Percentiles rank a stretch among this genome's conserved stretches.
Conservation (phyloP, 2,329 filamentous ascomycete species). For the Aspergillus transmontanensis region DNA sequence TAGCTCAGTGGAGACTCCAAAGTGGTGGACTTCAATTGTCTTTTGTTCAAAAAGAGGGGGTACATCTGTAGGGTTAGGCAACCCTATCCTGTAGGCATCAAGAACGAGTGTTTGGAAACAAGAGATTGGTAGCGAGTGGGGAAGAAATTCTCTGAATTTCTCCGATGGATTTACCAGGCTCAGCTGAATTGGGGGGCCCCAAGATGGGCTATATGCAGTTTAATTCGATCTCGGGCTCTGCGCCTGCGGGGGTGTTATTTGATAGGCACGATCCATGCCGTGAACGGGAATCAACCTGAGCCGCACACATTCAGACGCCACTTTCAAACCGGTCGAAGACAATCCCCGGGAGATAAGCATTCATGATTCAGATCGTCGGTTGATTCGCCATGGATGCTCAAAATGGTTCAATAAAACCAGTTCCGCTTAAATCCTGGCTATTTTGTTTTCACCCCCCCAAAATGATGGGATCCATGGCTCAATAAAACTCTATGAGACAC, state of each 20-base stretch:
- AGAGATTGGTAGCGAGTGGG: neutral
- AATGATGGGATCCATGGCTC: neutral
- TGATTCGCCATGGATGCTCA: neutral
- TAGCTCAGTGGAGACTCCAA: conserved; percentile 11
- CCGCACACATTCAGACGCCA: conserved; percentile 1
- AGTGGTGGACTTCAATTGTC: neutral
- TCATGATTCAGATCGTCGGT: neutral
- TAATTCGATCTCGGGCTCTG: conserved; percentile 18
- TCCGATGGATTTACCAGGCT: conserved; percentile 13
- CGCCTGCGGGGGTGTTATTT: conserved; percentile 13
- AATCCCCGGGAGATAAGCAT: conserved; percentile 7
- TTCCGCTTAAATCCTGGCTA: neutral
- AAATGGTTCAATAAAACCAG: neutral
- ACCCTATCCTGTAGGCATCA: neutral
- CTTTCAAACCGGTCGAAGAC: neutral
- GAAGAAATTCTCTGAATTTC: neutral
- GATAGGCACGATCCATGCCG: conserved; percentile 15
- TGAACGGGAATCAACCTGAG: conserved; percentile 9
- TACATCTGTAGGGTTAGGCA: conserved; percentile 1
- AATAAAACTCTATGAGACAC: neutral
- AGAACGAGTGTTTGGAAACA: neutral
- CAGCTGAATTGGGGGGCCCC: conserved; percentile 16
- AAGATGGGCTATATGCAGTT: neutral
- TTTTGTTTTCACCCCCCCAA: neutral
- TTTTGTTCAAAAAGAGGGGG: neutral